phyloP scores from a whole-genome alignment of 2,329 filamentous ascomycete genomes.

The Alternaria arbusti region DNA sequence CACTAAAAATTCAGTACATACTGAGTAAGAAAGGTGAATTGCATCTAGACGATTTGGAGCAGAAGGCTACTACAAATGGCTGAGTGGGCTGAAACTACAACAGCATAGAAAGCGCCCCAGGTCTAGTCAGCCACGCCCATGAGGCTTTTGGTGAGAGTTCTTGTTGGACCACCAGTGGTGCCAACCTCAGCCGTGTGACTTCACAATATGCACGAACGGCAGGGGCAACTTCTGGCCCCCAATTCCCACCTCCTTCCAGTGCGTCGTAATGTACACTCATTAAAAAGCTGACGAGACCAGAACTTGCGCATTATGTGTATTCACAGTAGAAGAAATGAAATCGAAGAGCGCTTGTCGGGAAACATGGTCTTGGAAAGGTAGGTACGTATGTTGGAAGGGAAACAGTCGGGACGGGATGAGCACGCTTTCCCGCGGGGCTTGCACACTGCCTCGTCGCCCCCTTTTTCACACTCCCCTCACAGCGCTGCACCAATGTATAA shows the following conservation, averaged over 20 bases:
- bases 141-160: background rate
- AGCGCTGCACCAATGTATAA: background rate
- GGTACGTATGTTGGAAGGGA: background rate
- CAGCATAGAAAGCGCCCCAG: background rate
- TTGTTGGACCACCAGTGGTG: background rate
- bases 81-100: background rate
- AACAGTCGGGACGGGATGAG: background rate
- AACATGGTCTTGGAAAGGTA: background rate
- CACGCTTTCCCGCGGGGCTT: background rate
- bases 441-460: background rate
- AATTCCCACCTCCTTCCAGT: background rate
- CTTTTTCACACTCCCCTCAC: background rate
- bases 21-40: background rate
- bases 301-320: background rate
- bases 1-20: background rate
- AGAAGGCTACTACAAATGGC: background rate
- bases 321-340: background rate
- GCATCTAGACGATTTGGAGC: background rate
- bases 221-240: background rate
- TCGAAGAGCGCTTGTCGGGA: background rate
- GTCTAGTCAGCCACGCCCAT: background rate
- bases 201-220: background rate
- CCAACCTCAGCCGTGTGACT: background rate
- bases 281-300: background rate
- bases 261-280: background rate